Percentiles rank a stretch among this genome's conserved stretches.
Evolutionary conservation across 2,329 filamentous ascomycete genomes (phyloP).

Genomic region (Neofusicoccum kwambonambiense): DNA sequence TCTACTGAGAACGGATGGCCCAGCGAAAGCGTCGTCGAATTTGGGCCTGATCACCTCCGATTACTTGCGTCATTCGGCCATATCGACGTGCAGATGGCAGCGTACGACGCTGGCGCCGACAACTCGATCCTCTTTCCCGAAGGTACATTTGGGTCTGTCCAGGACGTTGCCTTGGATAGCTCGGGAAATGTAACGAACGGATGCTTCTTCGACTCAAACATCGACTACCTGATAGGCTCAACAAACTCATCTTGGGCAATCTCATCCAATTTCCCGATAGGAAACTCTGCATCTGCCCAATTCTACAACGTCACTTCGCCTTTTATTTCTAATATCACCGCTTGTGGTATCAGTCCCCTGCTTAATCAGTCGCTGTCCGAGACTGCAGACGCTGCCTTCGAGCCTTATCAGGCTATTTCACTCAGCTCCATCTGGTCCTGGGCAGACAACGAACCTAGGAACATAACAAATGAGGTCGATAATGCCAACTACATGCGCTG

Average conservation of each 20-base stretch:
- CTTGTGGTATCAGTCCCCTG: constrained; percentile 61
- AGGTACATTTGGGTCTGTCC: constrained; percentile 43
- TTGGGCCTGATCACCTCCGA: constrained; percentile 50
- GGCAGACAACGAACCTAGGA: constrained; percentile 56
- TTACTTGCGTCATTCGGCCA: constrained; percentile 56
- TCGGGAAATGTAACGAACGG: constrained; percentile 48
- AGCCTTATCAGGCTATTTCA: constrained; percentile 52
- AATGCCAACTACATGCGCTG: constrained; percentile 48
- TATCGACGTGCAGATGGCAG: constrained; percentile 56
- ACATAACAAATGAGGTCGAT: constrained; percentile 37
- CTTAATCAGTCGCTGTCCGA: constrained; percentile 54
- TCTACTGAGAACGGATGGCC: constrained; percentile 64
- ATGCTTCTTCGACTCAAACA: constrained; percentile 52
- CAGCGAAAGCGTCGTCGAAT: constrained; percentile 57
- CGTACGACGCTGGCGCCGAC: constrained; percentile 57
- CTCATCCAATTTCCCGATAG: constrained; percentile 22
- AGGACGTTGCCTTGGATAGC: constrained; percentile 33
- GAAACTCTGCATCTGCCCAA: constrained; percentile 23
- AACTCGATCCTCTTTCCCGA: constrained; percentile 51
- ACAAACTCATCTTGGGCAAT: constrained; percentile 51
- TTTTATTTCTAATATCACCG: constrained; percentile 43
- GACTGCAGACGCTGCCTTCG: constrained; percentile 50
- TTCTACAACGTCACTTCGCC: constrained; percentile 29
- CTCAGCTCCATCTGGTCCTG: constrained; percentile 60
- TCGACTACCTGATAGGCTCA: constrained; percentile 39